phyloP scores from a whole-genome alignment of 371 early-diverging fungal species.

The Apophysomyces variabilis region DNA sequence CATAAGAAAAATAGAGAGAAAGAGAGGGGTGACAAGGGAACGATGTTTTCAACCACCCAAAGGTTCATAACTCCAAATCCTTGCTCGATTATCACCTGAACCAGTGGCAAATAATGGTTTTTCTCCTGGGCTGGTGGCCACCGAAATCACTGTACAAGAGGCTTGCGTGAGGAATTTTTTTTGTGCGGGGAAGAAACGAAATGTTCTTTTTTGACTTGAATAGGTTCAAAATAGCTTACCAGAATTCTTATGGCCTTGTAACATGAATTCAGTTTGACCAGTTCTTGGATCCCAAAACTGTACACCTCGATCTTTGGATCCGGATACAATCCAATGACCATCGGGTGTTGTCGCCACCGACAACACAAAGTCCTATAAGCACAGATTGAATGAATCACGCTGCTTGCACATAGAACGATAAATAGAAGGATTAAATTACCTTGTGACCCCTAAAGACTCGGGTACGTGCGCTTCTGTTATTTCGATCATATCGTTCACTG shows the following conservation, averaged over 20 bases:
- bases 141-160: constrained; percentile 76
- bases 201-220: neutral
- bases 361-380: constrained; percentile 87
- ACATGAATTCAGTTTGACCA: constrained; percentile 85
- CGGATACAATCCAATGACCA: constrained; percentile 93
- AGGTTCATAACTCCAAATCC: constrained; percentile 87
- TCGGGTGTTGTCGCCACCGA: constrained; percentile 93
- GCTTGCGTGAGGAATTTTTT: constrained; percentile 10
- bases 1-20: too few species aligned
- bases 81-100: constrained; percentile 93
- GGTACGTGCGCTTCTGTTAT: constrained; percentile 49
- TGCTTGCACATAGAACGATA: constrained; percentile 1
- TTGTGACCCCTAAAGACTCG: constrained; percentile 19
- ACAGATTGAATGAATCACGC: too few species aligned
- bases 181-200: too few species aligned
- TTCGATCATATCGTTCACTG: constrained; percentile 23
- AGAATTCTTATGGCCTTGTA: constrained; percentile 97
- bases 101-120: constrained; percentile 93
- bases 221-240: constrained; percentile 46
- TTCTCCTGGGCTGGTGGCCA: constrained; percentile 82
- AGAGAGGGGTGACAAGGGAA: neutral
- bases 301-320: constrained; percentile 95
- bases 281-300: constrained; percentile 93
- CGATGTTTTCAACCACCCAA: constrained; percentile 5
- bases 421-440: constrained; percentile 16